Evolutionary conservation across 139 green algal species (phyloP).

Genomic region (Protoeuglena noctilucae): DNA sequence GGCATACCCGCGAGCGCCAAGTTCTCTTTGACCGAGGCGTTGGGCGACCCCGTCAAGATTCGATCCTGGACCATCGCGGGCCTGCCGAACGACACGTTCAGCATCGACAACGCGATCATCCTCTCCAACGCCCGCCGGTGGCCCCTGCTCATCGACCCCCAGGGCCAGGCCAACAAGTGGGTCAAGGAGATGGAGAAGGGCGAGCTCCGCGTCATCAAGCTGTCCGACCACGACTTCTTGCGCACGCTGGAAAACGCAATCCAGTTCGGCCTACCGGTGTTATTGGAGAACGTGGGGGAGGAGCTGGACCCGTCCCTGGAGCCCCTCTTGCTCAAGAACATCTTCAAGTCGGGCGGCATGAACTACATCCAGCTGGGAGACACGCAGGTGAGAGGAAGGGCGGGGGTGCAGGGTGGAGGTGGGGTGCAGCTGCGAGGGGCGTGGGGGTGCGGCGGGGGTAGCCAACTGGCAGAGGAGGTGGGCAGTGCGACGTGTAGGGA

Average conservation of each 20-base stretch:
- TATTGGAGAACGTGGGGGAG: conserved; percentile 28
- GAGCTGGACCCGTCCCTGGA: conserved; percentile 27
- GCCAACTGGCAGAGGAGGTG: too few species aligned
- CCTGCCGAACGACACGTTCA: conserved; percentile 22
- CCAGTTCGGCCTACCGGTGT: conserved; percentile 26
- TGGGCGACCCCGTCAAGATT: conserved; percentile 25
- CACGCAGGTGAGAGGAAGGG: too few species aligned
- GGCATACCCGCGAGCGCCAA: conserved; percentile 9
- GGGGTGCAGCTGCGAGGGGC: too few species aligned
- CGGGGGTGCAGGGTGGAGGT: too few species aligned
- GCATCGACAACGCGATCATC: conserved; percentile 26
- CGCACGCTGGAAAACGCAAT: conserved; percentile 28
- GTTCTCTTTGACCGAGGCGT: conserved; percentile 10
- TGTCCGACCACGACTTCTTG: conserved; percentile 20
- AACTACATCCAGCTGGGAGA: conserved; percentile 26
- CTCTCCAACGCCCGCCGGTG: conserved; percentile 19
- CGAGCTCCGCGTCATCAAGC: conserved; percentile 17
- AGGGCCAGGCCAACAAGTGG: conserved; percentile 29
- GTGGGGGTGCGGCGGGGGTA: too few species aligned
- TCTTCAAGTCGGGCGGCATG: conserved; percentile 23
- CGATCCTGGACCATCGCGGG: conserved; percentile 23
- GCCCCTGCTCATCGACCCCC: conserved; percentile 30
- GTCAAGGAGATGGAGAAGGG: conserved; percentile 22
- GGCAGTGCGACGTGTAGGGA: too few species aligned
- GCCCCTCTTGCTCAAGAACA: conserved; percentile 21